Conservation (phyloP, 2,329 filamentous ascomycete genomes). For the Fusarium sulawesiense region DNA sequence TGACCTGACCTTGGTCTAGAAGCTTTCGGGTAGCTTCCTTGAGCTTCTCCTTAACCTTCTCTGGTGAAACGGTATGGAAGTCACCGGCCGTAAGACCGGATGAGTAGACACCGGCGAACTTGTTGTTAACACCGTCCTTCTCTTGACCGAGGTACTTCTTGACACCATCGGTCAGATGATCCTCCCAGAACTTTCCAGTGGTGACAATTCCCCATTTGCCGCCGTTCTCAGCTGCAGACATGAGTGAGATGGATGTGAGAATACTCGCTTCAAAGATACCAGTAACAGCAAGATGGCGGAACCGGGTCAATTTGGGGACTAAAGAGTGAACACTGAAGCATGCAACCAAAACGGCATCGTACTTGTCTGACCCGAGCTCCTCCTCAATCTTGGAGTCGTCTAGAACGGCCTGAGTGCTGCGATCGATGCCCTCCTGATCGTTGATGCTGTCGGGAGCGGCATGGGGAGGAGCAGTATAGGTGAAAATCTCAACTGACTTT, state of each 20-base stretch:
- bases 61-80: conserved; percentile 75
- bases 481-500: conserved; percentile 65
- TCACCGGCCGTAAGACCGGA: conserved; percentile 85
- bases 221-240: conserved; percentile 36
- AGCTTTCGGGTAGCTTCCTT: conserved; percentile 76
- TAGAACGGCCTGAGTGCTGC: conserved; percentile 72
- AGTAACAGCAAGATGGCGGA: conserved; percentile 48
- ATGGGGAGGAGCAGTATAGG: conserved; percentile 72
- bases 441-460: conserved; percentile 81
- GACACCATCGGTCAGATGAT: conserved; percentile 75
- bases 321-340: conserved; percentile 90
- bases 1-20: conserved; percentile 65
- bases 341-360: conserved; percentile 85
- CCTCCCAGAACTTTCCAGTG: conserved; percentile 86
- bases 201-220: conserved; percentile 86
- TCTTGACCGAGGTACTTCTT: conserved; percentile 68
- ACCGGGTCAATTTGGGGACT: conserved; percentile 66
- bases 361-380: conserved; percentile 54
- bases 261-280: conserved; percentile 93
- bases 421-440: conserved; percentile 73
- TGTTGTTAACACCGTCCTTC: conserved; percentile 50
- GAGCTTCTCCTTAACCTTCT: conserved; percentile 73
- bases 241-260: conserved; percentile 68
- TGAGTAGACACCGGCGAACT: conserved; percentile 83
- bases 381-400: conserved; percentile 59